Conservation (phyloP, 768 basidiomycete genomes). For the Tricholoma terreum region DNA sequence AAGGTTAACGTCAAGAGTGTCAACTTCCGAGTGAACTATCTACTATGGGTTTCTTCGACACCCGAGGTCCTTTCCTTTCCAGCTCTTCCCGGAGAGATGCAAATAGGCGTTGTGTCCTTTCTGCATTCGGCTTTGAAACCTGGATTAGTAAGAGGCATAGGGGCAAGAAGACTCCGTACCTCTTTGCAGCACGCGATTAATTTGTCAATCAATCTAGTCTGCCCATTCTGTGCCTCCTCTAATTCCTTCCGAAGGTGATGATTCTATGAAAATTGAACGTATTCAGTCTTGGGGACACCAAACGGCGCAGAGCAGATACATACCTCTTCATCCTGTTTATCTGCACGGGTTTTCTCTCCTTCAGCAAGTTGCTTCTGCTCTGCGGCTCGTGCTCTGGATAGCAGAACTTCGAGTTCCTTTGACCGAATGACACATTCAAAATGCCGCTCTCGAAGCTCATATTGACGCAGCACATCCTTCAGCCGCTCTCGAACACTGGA, state of each 20-base stretch:
- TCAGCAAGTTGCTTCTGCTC: constrained; percentile 85
- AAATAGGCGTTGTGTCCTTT: constrained; percentile 78
- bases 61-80: constrained; percentile 61
- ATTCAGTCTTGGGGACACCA: constrained; percentile 11
- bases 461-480: constrained; percentile 84
- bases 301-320: constrained; percentile 22
- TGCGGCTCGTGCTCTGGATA: constrained; percentile 83
- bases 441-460: constrained; percentile 87
- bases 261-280: constrained; percentile 38
- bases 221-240: constrained; percentile 75
- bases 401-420: constrained; percentile 84
- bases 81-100: constrained; percentile 80
- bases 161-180: constrained; percentile 40
- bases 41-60: constrained; percentile 34
- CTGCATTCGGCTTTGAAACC: constrained; percentile 71
- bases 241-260: constrained; percentile 71
- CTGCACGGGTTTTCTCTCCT: constrained; percentile 64
- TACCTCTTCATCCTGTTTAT: constrained; percentile 75
- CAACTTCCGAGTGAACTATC: constrained; percentile 46
- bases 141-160: constrained; percentile 20
- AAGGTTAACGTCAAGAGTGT: constrained; percentile 17
- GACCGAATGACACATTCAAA: constrained; percentile 91
- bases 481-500: constrained; percentile 78
- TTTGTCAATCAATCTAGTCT: constrained; percentile 80
- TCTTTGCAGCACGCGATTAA: constrained; percentile 85